Evolutionary conservation across 177 flowering plant species (phyloP).

Genomic region (Tripterygium wilfordii): DNA sequence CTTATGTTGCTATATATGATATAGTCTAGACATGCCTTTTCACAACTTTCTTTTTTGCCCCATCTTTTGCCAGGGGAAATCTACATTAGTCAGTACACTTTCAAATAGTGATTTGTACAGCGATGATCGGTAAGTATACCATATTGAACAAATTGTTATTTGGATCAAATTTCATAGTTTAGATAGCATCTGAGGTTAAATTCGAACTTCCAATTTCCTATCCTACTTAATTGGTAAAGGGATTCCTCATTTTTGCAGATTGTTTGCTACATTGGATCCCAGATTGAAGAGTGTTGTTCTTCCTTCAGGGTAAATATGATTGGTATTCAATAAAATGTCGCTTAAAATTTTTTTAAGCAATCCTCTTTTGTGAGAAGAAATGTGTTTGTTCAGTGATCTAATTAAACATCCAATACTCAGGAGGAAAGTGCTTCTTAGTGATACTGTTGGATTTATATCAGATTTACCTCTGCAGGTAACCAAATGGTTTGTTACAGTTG

Average conservation of each 20-base stretch:
- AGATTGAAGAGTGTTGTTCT: conserved; percentile 72
- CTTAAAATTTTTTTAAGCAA: no score
- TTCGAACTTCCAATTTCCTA: not conserved
- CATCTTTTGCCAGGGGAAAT: conserved; percentile 65
- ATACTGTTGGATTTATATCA: conserved; percentile 96
- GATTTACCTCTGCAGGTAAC: conserved; percentile 93
- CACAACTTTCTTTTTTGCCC: not conserved
- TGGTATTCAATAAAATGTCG: not conserved
- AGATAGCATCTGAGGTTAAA: not conserved
- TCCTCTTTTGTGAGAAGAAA: no score
- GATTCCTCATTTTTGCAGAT: conserved; percentile 36
- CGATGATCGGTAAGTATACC: conserved; percentile 62
- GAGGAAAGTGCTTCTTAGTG: conserved; percentile 88
- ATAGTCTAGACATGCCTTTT: not conserved
- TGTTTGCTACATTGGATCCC: conserved; percentile 97
- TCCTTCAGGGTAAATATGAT: conserved; percentile 84
- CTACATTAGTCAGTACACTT: conserved; percentile 78
- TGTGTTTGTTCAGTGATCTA: conserved; percentile 3
- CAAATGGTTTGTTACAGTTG: not conserved
- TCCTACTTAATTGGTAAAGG: conserved; percentile 1
- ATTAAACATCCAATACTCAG: conserved; percentile 30
- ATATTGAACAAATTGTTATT: conserved; percentile 1
- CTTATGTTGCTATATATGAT: not conserved
- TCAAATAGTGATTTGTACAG: conserved; percentile 68
- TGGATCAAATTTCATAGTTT: not conserved